Conservation (phyloP, 1,139 yeast species). For the Lodderomyces parapsilosis region DNA sequence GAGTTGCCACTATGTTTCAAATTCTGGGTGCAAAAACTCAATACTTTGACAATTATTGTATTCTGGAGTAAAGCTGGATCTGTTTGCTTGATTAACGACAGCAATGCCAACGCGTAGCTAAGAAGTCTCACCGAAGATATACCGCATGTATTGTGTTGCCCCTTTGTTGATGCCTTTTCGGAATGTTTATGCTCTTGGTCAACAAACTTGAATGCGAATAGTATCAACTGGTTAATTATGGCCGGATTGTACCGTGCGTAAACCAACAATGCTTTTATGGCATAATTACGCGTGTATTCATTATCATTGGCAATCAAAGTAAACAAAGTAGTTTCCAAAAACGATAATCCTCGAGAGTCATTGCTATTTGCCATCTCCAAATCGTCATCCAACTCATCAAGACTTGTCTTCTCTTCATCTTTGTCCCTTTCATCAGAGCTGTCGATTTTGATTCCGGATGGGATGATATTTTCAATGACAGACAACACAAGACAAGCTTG, state of each 20-base stretch:
- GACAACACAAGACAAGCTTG: constrained; percentile 33
- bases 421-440: constrained; percentile 16
- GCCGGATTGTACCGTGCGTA: constrained; percentile 34
- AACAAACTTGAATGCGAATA: constrained; percentile 32
- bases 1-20: constrained; percentile 36
- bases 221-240: constrained; percentile 37
- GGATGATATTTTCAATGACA: constrained; percentile 33
- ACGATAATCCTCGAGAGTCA: constrained; percentile 22
- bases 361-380: constrained; percentile 17
- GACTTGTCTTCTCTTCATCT: constrained; percentile 11
- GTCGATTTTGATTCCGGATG: constrained; percentile 38
- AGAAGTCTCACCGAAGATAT: constrained; percentile 25
- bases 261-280: constrained; percentile 31
- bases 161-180: constrained; percentile 15
- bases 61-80: constrained; percentile 39
- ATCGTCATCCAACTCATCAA: constrained; percentile 12
- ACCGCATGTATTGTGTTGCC: constrained; percentile 23
- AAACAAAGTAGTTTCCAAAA: constrained; percentile 31
- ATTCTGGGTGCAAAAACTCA: constrained; percentile 49
- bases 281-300: constrained; percentile 36
- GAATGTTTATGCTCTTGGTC: constrained; percentile 30
- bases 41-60: constrained; percentile 39
- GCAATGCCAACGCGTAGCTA: constrained; percentile 37
- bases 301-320: constrained; percentile 34
- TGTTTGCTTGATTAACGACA: constrained; percentile 39